These are phyloP conservation scores for Gossypium davidsonii DNA, from an alignment of 441 rosid species.

Conservation along the genomic window DNA sequence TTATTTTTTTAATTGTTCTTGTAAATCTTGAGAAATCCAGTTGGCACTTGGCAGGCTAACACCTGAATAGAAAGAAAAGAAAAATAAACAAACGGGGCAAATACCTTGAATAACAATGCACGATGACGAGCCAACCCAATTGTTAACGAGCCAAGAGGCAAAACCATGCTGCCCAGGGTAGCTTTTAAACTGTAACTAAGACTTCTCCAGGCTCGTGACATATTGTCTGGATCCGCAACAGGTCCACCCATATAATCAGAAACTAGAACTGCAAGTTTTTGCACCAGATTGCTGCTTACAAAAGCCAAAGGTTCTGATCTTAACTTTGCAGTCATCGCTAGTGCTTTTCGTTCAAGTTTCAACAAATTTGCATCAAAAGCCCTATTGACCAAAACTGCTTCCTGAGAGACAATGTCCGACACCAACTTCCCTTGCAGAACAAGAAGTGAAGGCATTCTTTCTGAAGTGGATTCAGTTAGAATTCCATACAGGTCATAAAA, in stretches of 20 bases:
- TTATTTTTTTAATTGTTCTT: not conserved
- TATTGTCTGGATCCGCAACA: conserved; percentile 65
- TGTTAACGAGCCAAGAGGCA: conserved; percentile 90
- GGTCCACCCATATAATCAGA: conserved; percentile 95
- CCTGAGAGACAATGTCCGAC: conserved; percentile 59
- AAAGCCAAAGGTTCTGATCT: conserved; percentile 40
- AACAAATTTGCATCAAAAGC: conserved; percentile 76
- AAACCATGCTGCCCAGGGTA: conserved; percentile 90
- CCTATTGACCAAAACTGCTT: conserved; percentile 87
- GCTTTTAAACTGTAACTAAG: conserved; percentile 76
- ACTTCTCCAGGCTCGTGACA: conserved; percentile 67
- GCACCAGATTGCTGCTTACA: conserved; percentile 45
- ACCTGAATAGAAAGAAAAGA: not conserved
- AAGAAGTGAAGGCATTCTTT: conserved; percentile 82
- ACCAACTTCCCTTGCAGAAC: conserved; percentile 80
- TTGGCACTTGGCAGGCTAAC: not conserved
- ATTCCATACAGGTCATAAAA: conserved; percentile 85
- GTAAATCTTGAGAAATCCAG: conserved; percentile 2
- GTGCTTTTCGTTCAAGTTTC: conserved; percentile 66
- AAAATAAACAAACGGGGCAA: conserved; percentile 1
- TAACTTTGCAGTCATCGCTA: conserved; percentile 47
- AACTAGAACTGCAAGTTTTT: conserved; percentile 67
- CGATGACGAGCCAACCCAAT: conserved; percentile 98
- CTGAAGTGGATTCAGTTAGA: conserved; percentile 45
- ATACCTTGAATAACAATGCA: conserved; percentile 86